Evolutionary conservation across 192 early-diverging fungal species (phyloP).

Genomic region (Coemansia reversa): DNA sequence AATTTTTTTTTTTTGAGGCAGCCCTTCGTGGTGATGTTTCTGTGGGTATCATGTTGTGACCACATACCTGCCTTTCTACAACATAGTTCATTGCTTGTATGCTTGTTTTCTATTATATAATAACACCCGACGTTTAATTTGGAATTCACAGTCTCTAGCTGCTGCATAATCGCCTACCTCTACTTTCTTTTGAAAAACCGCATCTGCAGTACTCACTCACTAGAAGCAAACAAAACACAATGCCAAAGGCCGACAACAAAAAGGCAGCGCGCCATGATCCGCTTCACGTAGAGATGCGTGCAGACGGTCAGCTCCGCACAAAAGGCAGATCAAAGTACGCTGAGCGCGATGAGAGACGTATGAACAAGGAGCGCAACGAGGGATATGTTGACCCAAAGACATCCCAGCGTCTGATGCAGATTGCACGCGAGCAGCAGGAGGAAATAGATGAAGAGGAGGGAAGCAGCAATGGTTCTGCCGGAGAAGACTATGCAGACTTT

Average conservation of each 20-base stretch:
- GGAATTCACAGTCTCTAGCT: neutral
- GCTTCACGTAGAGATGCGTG: slow-evolving; percentile 75
- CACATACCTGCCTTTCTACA: too few species aligned
- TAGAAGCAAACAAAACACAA: slow-evolving; percentile 5
- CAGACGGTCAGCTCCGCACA: slow-evolving; percentile 56
- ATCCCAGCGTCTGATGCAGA: slow-evolving; percentile 82
- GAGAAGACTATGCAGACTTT: slow-evolving; percentile 23
- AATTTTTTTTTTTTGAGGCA: slow-evolving; percentile 13
- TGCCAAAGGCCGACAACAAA: slow-evolving; percentile 40
- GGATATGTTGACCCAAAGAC: slow-evolving; percentile 80
- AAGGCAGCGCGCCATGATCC: slow-evolving; percentile 75
- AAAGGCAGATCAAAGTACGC: slow-evolving; percentile 59
- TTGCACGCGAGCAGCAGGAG: slow-evolving; percentile 89
- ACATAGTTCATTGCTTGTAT: neutral
- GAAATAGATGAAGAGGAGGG: slow-evolving; percentile 74
- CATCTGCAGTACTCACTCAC: neutral
- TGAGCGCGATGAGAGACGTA: slow-evolving; percentile 59
- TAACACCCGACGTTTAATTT: neutral
- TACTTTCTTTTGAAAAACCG: neutral
- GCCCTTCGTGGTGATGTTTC: neutral
- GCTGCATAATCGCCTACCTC: neutral
- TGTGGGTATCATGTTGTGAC: too few species aligned
- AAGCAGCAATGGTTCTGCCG: slow-evolving; percentile 51
- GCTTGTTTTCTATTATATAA: neutral
- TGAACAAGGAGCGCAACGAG: slow-evolving; percentile 51